These are phyloP conservation scores for Sutorius australiensis DNA, from an alignment of 768 basidiomycete genomes.

Conservation along the genomic window DNA sequence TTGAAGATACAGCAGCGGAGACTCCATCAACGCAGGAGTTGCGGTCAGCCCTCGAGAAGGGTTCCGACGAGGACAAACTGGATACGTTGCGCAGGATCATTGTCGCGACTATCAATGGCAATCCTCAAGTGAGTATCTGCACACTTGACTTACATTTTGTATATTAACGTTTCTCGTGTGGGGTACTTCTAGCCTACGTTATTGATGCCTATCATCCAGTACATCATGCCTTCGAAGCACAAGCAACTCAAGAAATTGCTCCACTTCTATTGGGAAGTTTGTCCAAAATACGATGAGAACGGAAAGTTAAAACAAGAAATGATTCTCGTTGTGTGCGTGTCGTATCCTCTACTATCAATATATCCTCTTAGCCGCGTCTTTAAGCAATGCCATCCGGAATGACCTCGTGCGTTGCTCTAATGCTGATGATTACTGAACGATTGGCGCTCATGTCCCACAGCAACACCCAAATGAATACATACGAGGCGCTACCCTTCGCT, in stretches of 20 bases:
- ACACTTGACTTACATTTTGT: not conserved
- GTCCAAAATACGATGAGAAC: conserved; percentile 94
- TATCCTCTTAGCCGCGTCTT: conserved; percentile 8
- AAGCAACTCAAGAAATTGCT: conserved; percentile 97
- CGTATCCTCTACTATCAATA: conserved; percentile 1
- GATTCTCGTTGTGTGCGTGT: conserved; percentile 93
- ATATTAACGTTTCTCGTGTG: not conserved
- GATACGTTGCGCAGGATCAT: conserved; percentile 95
- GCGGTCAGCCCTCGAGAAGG: conserved; percentile 83
- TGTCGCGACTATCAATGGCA: conserved; percentile 90
- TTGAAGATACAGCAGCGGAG: conserved; percentile 69
- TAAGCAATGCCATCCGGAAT: conserved; percentile 93
- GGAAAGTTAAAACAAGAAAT: conserved; percentile 99
- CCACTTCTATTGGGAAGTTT: conserved; percentile 96
- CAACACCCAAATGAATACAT: conserved; percentile 99
- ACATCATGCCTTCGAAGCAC: conserved; percentile 90
- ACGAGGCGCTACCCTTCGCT: conserved; percentile 93
- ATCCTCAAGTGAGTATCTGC: conserved; percentile 65
- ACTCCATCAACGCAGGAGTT: conserved; percentile 80
- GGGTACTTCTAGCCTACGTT: conserved; percentile 61
- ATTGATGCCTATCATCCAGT: conserved; percentile 99
- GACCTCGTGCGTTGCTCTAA: conserved; percentile 67
- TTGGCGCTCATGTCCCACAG: conserved; percentile 35
- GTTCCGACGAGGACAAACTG: conserved; percentile 93
- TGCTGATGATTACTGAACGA: not conserved